These are phyloP conservation scores for Rhynchospora pubera DNA, from an alignment of 176 grass and related monocot genomes.

Conservation along the genomic window DNA sequence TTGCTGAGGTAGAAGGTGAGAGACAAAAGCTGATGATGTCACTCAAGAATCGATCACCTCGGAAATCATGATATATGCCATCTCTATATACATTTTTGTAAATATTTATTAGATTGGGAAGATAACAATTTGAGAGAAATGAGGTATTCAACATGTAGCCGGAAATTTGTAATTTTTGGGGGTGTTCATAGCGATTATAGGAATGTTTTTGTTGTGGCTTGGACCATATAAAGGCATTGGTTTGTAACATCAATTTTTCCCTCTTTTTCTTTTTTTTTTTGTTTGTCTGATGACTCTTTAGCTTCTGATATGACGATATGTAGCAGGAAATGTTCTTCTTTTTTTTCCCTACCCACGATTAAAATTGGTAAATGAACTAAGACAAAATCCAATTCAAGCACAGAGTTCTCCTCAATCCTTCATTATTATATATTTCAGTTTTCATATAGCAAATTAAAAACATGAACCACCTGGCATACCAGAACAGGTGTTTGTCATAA, in stretches of 20 bases:
- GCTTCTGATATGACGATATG: background rate
- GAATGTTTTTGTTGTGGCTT: slow-evolving; percentile 17
- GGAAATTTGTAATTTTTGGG: slow-evolving; percentile 17
- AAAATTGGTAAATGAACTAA: background rate
- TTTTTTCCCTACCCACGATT: background rate
- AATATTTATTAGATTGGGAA: slow-evolving; percentile 9
- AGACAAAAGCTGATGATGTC: slow-evolving; percentile 78
- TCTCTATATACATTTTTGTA: background rate
- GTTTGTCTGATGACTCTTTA: background rate
- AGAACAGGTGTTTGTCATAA: background rate
- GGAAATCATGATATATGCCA: slow-evolving; percentile 33
- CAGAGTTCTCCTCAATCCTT: background rate
- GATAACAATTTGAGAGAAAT: slow-evolving; percentile 5
- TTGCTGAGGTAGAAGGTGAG: slow-evolving; percentile 85
- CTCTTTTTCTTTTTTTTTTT: background rate
- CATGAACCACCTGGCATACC: background rate
- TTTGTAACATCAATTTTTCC: background rate
- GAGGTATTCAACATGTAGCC: background rate
- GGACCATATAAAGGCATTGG: background rate
- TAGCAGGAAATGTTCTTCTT: background rate
- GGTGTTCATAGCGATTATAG: slow-evolving; percentile 25
- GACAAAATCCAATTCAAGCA: background rate
- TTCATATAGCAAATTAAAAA: no score
- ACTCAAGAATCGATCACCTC: slow-evolving; percentile 42
- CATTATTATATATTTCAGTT: no score